Evolutionary conservation across 495 filamentous ascomycete genomes (phyloP).

Genomic region (Lindgomyces ingoldianus): DNA sequence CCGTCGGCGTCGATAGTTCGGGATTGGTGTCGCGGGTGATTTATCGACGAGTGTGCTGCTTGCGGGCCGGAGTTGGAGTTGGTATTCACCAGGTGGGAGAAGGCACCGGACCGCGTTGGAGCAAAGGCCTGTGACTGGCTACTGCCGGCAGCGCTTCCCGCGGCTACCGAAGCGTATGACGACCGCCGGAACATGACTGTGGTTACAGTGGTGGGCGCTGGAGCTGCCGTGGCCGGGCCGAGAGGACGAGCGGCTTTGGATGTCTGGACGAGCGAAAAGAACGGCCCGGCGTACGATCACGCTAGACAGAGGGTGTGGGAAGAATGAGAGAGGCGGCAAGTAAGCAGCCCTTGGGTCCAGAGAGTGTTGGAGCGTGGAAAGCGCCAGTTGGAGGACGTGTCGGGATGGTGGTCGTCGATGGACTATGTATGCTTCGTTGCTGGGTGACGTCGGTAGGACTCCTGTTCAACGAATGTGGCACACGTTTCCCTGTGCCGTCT

Average conservation of each 20-base stretch:
- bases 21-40: slow-evolving; percentile 44
- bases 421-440: neutral
- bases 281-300: neutral
- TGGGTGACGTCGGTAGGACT: slow-evolving; percentile 17
- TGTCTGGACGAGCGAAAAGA: neutral
- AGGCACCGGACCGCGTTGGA: slow-evolving; percentile 54
- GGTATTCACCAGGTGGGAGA: slow-evolving; percentile 64
- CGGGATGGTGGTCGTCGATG: slow-evolving; percentile 6
- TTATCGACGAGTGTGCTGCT: slow-evolving; percentile 13
- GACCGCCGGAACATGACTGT: slow-evolving; percentile 44
- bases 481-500: slow-evolving; percentile 25
- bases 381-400: neutral
- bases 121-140: slow-evolving; percentile 40
- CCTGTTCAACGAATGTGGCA: slow-evolving; percentile 28
- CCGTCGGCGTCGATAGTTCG: slow-evolving; percentile 47
- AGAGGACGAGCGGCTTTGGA: neutral
- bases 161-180: slow-evolving; percentile 83
- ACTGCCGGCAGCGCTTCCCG: slow-evolving; percentile 53
- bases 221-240: neutral
- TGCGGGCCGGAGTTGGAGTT: slow-evolving; percentile 46
- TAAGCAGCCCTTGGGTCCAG: neutral
- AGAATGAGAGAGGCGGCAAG: neutral
- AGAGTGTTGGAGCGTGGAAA: neutral
- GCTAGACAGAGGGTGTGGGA: neutral
- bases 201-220: neutral